Base-by-base conservation (phyloP, 2,329 filamentous ascomycete genomes). In the Grosmannia huntii region DNA sequence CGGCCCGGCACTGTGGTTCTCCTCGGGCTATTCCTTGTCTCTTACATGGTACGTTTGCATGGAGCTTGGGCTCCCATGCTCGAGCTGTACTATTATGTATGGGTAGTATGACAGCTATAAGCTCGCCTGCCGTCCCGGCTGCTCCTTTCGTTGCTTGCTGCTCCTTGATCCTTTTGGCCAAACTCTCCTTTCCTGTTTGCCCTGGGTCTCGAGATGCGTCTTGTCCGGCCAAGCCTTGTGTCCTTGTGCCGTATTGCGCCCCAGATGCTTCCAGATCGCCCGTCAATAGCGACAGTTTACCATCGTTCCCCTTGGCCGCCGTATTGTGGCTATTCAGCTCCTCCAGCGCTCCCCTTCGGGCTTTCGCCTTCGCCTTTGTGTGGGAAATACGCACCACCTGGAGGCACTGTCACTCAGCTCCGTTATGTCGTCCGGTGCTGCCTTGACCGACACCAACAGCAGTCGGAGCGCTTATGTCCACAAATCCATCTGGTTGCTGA, bases 401-500 rank as follows among this genome's bases (percentile, higher is more conserved):
- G 41, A 4, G 41, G 41, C 41, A 6, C 41, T 44, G 4, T 49
- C 46, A 23, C 25, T 12, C 23, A 4, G 25, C 25, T 51, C 19
- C 23, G 7, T n/a, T 31, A 53, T 53, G 51, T 36, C 51, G 19
- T 53, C 31, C 5, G 16, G 9, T 51, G 49, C 11, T 25, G 16
- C 25, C 25, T 51, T 9, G 16, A 9, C 49, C 19, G 27, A 27
- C 14, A 31, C 49, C 41, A 31, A 3, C 31, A n/a, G 19, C 19
- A 51, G 25, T 36, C 16, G 52, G 38, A 21, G 52, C 33, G 25
- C 21, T 12, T 19, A 44, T 28, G 21, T 64, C 46, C 60, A 62
- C 57, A 62, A 60, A 19, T 58, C 59, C 16, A 61, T 64, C 21
- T 65, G 63, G 63, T 38, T 60, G 7, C 55, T 64, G 2, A 57